Evolutionary conservation across 257 asterid species (phyloP).

Genomic region (Solanum dulcamara): DNA sequence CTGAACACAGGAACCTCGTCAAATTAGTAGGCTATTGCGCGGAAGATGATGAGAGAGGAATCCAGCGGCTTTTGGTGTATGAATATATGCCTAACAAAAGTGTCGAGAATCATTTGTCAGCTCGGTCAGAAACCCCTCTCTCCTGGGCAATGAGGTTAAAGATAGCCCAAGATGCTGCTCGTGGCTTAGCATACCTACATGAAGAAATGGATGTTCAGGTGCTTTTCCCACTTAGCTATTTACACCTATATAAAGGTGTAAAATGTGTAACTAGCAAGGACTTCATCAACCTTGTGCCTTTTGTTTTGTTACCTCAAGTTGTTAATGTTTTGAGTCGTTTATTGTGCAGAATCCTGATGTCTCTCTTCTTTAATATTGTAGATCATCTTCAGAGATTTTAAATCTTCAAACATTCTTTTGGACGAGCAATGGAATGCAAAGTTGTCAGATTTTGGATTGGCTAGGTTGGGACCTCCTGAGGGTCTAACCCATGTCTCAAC

Average conservation of each 20-base stretch:
- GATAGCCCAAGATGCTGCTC: conserved; percentile 86
- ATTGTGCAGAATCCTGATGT: neutral
- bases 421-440: conserved; percentile 41
- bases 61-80: conserved; percentile 82
- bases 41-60: conserved; percentile 97
- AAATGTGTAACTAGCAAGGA: neutral
- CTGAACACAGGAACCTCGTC: conserved; percentile 87
- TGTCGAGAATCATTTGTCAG: conserved; percentile 75
- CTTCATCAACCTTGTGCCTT: neutral
- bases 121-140: conserved; percentile 46
- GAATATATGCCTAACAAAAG: conserved; percentile 91
- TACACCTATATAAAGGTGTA: neutral
- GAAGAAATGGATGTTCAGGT: conserved; percentile 99
- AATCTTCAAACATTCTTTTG: conserved; percentile 38
- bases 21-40: conserved; percentile 92
- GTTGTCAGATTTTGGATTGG: conserved; percentile 44
- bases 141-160: conserved; percentile 85
- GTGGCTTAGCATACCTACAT: conserved; percentile 78
- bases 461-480: conserved; percentile 42
- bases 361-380: conserved; percentile 1
- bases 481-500: conserved; percentile 46
- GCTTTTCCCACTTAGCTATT: neutral
- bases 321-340: neutral
- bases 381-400: conserved; percentile 42
- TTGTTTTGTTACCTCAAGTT: neutral